Conservation (phyloP, 306 rosid species). For the Mimosa pudica region DNA sequence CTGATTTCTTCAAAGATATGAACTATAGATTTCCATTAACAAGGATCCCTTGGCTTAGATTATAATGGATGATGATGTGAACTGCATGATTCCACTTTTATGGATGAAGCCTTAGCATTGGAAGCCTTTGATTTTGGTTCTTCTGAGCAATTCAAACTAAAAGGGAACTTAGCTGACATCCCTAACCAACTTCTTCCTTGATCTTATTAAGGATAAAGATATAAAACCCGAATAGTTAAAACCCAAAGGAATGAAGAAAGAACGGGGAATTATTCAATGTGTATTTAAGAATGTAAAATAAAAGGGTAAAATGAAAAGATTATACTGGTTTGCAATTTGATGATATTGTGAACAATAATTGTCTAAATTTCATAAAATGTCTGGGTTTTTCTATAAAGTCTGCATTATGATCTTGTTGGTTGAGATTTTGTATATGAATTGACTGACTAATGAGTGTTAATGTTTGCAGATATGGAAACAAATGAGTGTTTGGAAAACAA, state of each 20-base stretch:
- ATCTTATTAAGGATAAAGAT: neutral
- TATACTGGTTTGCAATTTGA: neutral
- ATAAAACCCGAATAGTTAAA: neutral
- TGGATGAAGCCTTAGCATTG: neutral
- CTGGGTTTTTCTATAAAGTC: neutral
- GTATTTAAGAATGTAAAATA: neutral
- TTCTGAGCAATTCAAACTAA: neutral
- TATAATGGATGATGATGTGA: neutral
- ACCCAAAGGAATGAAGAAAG: neutral
- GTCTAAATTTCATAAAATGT: neutral
- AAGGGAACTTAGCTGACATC: neutral
- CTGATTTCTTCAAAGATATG: neutral
- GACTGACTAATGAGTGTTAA: constrained; percentile 2
- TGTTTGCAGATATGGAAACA: constrained; percentile 74
- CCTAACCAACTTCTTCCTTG: neutral
- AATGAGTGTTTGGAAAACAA: constrained; percentile 83
- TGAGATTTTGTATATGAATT: neutral
- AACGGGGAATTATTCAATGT: neutral
- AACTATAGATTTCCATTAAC: neutral
- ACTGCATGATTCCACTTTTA: neutral
- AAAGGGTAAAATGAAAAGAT: neutral
- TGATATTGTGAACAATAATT: neutral
- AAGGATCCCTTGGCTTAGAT: constrained; percentile 21
- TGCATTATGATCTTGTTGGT: too few species aligned
- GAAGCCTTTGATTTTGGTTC: neutral